Conservation (phyloP, 2,329 filamentous ascomycete species). For the Cadophora malorum region DNA sequence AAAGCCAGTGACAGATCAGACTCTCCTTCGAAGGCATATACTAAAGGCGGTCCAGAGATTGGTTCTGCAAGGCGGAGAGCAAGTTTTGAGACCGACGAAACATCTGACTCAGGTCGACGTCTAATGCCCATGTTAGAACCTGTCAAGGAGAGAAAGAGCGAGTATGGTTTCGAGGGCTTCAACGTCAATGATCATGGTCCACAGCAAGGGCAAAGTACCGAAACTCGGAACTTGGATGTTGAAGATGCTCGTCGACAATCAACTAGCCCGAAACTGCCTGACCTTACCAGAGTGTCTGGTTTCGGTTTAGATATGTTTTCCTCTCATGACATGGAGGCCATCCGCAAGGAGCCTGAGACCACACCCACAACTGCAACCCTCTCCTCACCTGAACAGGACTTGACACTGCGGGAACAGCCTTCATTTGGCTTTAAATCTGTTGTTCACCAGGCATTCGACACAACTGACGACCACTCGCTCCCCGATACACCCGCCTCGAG, state of each 20-base stretch:
- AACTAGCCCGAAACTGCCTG: conserved; percentile 63
- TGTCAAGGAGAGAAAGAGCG: conserved; percentile 64
- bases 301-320: conserved; percentile 67
- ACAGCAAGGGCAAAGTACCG: conserved; percentile 6
- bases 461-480: conserved; percentile 55
- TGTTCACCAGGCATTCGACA: conserved; percentile 70
- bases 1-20: conserved; percentile 40
- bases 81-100: conserved; percentile 45
- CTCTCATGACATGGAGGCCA: conserved; percentile 28
- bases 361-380: conserved; percentile 19
- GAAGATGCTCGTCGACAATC: conserved; percentile 46
- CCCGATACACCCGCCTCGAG: conserved; percentile 58
- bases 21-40: conserved; percentile 35
- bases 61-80: conserved; percentile 27
- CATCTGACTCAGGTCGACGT: conserved; percentile 47
- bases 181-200: conserved; percentile 34
- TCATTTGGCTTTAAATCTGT: conserved; percentile 63
- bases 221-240: conserved; percentile 26
- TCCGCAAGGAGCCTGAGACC: conserved; percentile 25
- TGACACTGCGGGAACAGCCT: conserved; percentile 56
- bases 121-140: conserved; percentile 55
- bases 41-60: conserved; percentile 2
- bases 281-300: conserved; percentile 63
- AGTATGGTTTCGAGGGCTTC: conserved; percentile 59
- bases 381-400: conserved; percentile 24